Percentiles rank a stretch among this genome's conserved stretches.
These are phyloP conservation scores for Neurospora sp. DNA, from an alignment of 495 filamentous ascomycete species.

Conservation along the genomic window DNA sequence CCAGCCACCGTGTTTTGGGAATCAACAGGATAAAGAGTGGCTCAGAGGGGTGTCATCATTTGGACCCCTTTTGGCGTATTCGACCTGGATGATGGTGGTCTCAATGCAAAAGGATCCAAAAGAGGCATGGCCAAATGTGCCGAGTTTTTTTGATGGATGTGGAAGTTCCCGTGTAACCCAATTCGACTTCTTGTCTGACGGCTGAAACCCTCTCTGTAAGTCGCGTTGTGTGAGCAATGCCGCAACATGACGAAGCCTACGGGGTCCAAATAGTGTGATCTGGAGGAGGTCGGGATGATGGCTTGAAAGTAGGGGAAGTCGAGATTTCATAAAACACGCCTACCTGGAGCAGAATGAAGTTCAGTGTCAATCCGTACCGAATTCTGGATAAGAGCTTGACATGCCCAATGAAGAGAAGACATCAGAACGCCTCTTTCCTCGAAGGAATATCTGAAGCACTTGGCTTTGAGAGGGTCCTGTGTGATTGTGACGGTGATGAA, in stretches of 20 bases:
- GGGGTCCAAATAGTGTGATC: not conserved
- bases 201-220: not conserved
- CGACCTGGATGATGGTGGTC: not conserved
- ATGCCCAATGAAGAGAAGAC: not conserved
- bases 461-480: not conserved
- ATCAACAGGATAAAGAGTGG: not conserved
- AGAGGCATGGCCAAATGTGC: not conserved
- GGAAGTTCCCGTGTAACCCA: not conserved
- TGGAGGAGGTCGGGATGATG: not conserved
- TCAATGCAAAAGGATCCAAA: not conserved
- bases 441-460: not conserved
- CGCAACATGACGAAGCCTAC: not conserved
- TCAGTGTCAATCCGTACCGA: not conserved
- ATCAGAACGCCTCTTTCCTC: not conserved
- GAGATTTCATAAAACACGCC: not conserved
- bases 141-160: not conserved
- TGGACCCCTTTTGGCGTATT: not conserved
- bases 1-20: not conserved
- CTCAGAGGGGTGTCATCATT: not conserved
- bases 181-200: not conserved
- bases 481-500: not conserved
- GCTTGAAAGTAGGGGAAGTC: not conserved
- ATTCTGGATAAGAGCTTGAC: not conserved
- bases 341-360: not conserved
- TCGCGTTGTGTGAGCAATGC: not conserved